Percentiles rank a stretch among this genome's conserved stretches.
Evolutionary conservation across 2,329 filamentous ascomycete species (phyloP).

Genomic region (Cercospora sojina): DNA sequence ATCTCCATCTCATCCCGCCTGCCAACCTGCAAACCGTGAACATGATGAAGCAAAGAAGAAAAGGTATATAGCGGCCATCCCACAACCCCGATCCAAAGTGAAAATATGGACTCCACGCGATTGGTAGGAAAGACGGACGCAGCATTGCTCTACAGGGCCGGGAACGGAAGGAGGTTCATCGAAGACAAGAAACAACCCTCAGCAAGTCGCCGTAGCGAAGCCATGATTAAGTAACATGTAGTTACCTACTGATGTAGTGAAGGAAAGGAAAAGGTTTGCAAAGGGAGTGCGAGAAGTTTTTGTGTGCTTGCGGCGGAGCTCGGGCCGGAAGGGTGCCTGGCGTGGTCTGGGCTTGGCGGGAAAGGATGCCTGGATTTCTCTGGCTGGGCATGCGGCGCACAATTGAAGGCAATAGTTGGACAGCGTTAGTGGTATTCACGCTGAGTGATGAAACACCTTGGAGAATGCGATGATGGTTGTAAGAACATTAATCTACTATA

Average conservation of each 20-base stretch:
- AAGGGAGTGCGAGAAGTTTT: constrained; percentile 2
- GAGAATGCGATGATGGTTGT: background rate
- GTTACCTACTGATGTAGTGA: constrained; percentile 25
- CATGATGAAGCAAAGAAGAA: background rate
- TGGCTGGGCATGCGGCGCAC: background rate
- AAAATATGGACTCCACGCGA: constrained; percentile 34
- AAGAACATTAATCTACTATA: background rate
- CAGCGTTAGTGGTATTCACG: background rate
- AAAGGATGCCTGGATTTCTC: background rate
- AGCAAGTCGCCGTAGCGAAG: constrained; percentile 46
- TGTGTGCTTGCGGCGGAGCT: background rate
- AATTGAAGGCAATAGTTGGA: too few relatives aligned
- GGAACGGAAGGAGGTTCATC: constrained; percentile 47
- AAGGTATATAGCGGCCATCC: constrained; percentile 41
- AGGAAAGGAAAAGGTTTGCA: constrained; percentile 2
- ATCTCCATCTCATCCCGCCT: background rate
- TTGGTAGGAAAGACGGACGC: constrained; percentile 47
- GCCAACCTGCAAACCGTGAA: background rate
- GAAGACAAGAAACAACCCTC: constrained; percentile 38
- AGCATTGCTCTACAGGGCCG: constrained; percentile 42
- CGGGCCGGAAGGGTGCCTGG: background rate
- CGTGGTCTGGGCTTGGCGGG: background rate
- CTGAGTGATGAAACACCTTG: background rate
- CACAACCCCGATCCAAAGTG: constrained; percentile 45
- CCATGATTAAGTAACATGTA: constrained; percentile 37